Conservation (phyloP, 2,329 filamentous ascomycete species). For the Claviceps sp. region DNA sequence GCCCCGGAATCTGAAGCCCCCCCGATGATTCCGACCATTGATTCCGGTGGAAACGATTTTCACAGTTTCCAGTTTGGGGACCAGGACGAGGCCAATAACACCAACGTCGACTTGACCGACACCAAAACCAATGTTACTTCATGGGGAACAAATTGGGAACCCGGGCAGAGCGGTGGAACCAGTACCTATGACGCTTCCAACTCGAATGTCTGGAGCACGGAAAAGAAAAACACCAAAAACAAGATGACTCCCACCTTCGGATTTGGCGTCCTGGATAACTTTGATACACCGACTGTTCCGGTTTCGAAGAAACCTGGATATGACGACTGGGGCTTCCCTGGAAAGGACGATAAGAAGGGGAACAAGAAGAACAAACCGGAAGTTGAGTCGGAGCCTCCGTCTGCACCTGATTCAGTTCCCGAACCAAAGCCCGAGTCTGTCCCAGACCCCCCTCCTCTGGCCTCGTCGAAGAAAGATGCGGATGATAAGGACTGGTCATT, state of each 20-base stretch:
- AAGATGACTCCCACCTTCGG: constrained; percentile 30
- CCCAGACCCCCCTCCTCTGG: constrained; percentile 7
- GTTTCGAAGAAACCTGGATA: constrained; percentile 17
- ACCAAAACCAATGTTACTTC: constrained; percentile 35
- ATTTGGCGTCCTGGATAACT: constrained; percentile 34
- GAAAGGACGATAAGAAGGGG: constrained; percentile 24
- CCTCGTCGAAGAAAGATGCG: background rate
- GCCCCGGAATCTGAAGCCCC: constrained; percentile 16
- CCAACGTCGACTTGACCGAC: constrained; percentile 37
- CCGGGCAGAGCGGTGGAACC: constrained; percentile 5
- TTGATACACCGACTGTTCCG: constrained; percentile 24
- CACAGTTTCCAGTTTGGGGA: constrained; percentile 55
- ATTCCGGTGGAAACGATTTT: constrained; percentile 39
- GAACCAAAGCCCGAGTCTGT: constrained; percentile 12
- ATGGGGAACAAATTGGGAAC: constrained; percentile 47
- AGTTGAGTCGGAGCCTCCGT: background rate
- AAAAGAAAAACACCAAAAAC: constrained; percentile 37
- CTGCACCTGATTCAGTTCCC: constrained; percentile 14
- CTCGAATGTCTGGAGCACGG: constrained; percentile 36
- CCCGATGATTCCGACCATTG: constrained; percentile 17
- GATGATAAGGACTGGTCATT: constrained; percentile 28
- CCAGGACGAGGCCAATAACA: constrained; percentile 43
- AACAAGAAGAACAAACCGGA: constrained; percentile 20
- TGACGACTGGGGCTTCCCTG: constrained; percentile 16
- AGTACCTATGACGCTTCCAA: constrained; percentile 26